phyloP scores from a whole-genome alignment of 495 filamentous ascomycete genomes.

The Podospora pseudopauciseta region DNA sequence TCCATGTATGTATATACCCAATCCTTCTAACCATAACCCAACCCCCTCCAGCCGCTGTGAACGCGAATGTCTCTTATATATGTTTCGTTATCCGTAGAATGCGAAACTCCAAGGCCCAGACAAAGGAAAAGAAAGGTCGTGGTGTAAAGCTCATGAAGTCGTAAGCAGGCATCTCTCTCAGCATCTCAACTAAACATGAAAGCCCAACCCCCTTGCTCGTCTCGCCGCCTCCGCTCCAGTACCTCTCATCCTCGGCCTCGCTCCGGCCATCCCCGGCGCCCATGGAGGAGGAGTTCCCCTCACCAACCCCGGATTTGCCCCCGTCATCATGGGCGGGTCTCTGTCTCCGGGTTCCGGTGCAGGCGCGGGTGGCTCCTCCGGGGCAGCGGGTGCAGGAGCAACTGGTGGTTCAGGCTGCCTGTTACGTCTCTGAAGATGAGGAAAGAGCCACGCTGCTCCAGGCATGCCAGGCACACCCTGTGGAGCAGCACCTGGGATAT shows the following conservation, averaged over 20 bases:
- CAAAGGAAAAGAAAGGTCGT: neutral
- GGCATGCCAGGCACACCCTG: neutral
- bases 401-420: neutral
- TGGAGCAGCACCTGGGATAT: neutral
- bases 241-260: neutral
- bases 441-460: neutral
- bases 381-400: neutral
- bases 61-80: neutral
- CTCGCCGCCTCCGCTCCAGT: neutral
- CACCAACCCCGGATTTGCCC: neutral
- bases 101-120: neutral
- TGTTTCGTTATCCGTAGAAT: neutral
- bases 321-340: neutral
- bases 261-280: neutral
- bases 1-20: neutral
- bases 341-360: neutral
- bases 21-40: neutral
- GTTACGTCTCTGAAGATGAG: neutral
- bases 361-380: neutral
- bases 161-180: neutral
- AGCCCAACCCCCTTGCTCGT: neutral
- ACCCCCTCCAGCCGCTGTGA: too few species aligned
- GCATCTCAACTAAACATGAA: neutral
- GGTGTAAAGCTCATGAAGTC: neutral
- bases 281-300: neutral